These are phyloP conservation scores for Acacia pycnantha DNA, from an alignment of 331 rosid genomes.

Conservation along the genomic window DNA sequence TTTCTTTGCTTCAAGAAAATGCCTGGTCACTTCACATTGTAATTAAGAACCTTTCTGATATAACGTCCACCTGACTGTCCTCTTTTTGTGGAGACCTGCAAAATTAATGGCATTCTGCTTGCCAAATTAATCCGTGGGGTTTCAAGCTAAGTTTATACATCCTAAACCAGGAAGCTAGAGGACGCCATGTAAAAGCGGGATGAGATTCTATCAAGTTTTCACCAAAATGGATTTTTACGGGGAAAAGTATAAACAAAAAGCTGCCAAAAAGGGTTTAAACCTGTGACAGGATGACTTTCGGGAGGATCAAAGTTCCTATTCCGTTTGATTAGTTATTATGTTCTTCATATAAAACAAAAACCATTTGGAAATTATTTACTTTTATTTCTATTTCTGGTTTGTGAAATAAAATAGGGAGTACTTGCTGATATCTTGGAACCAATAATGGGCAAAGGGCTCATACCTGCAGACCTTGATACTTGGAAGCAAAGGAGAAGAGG, in stretches of 20 bases:
- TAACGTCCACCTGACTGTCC: background rate
- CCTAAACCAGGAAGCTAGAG: conserved; percentile 11
- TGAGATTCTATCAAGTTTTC: background rate
- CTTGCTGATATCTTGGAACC: conserved; percentile 99
- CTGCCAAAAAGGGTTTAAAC: conserved; percentile 13
- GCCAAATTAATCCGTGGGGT: background rate
- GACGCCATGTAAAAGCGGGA: conserved; percentile 14
- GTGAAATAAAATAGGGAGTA: conserved; percentile 93
- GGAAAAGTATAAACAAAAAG: background rate
- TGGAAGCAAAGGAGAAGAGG: conserved; percentile 99
- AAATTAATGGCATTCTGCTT: background rate
- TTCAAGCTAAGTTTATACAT: background rate
- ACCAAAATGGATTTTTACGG: background rate
- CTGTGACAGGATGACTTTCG: conserved; percentile 15
- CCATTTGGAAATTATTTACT: background rate
- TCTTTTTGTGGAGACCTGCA: background rate
- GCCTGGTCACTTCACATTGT: background rate
- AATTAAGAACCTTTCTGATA: conserved; percentile 1
- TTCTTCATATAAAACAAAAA: background rate
- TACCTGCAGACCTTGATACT: conserved; percentile 96
- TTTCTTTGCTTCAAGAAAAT: conserved; percentile 12
- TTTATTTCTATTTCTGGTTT: conserved; percentile 31
- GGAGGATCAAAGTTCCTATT: conserved; percentile 3
- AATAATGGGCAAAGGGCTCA: conserved; percentile 98
- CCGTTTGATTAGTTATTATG: conserved; percentile 19